Base-by-base conservation (phyloP, 2,329 filamentous ascomycete species). In the Spiromastix sp. region DNA sequence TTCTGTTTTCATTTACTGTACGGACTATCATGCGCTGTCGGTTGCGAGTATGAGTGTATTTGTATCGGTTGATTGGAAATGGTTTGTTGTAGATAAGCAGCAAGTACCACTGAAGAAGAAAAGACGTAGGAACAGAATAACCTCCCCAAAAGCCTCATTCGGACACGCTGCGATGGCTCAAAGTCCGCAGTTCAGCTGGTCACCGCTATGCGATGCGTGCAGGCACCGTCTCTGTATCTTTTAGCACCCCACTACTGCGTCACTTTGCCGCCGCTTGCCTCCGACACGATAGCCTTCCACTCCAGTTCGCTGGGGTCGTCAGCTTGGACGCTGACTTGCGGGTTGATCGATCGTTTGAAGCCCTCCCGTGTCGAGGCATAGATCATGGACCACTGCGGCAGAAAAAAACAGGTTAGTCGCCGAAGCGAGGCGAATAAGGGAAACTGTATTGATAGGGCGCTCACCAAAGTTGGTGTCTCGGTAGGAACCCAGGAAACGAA, bases 381-480 rank as follows among this genome's bases (percentile, higher is more conserved):
- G 38, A 67, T 58, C 66, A 69, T 68, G 43, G 62, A 64, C 54
- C 57, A 61, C 61, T 64, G n/a, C n/a, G n/a, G n/a, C n/a, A n/a
- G n/a, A n/a, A n/a, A n/a, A 22, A 24, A 21, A 21, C 4, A 11
- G 32, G 38, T 48, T 21, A 37, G 43, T 52, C 42, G 32, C 30
- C 33, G 30, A 32, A n/a, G 6, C 12, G 12, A 19, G 17, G 8
- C 13, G 18, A 12, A 15, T 12, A 26, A 26, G 13, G 27, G 31
- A 32, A 6, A 27, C 10, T 17, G 7, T 8, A 19, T 12, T 9
- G 5, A 34, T 20, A 24, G 32, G 28, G 24, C 7, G 49, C 59
- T 50, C 56, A 66, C 63, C 42, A 59, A 51, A 34, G 55, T 60
- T 32, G 60, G 49, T 33, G 59, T 53, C 1, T 57, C 56, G 36